Conservation (phyloP, 1,284 basidiomycete genomes). For the Ganoderma sp. region DNA sequence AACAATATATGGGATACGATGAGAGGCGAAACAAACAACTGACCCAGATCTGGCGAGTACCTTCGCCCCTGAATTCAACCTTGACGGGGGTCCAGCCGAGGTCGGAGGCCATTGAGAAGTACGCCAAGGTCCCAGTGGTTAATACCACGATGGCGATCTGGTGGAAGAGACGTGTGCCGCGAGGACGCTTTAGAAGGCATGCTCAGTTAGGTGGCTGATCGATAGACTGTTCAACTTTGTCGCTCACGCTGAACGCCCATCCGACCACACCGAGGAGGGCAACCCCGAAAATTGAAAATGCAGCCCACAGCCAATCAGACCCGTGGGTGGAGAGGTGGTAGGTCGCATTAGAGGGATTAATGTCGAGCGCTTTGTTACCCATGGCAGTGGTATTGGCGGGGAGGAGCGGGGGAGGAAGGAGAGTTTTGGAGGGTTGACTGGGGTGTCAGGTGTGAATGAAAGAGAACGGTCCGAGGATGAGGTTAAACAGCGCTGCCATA, state of each 20-base stretch:
- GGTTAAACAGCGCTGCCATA: neutral
- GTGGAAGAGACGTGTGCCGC: constrained; percentile 54
- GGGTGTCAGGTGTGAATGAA: neutral
- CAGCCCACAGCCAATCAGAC: constrained; percentile 63
- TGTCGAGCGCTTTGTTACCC: constrained; percentile 38
- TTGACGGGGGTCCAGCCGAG: constrained; percentile 57
- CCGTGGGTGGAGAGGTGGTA: constrained; percentile 48
- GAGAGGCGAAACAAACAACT: neutral
- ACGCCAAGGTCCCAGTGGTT: constrained; percentile 49
- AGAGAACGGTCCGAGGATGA: constrained; percentile 15
- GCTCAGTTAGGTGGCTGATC: neutral
- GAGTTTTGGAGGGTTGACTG: constrained; percentile 8
- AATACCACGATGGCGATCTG: constrained; percentile 54
- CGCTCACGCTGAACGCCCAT: constrained; percentile 46
- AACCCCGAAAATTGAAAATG: constrained; percentile 55
- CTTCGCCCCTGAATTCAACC: constrained; percentile 52
- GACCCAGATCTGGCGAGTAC: constrained; percentile 60
- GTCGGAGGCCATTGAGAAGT: constrained; percentile 67
- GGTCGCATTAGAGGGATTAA: constrained; percentile 48
- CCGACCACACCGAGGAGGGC: constrained; percentile 45
- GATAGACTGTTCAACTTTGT: constrained; percentile 32
- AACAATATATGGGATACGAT: neutral
- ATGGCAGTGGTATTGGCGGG: constrained; percentile 18
- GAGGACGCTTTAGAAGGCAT: constrained; percentile 41
- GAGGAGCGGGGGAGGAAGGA: constrained; percentile 8